Evolutionary conservation across 2,329 filamentous ascomycete genomes (phyloP), one percentile per base, ranked within the genome.

Genomic region (Botrytis squamosa): DNA sequence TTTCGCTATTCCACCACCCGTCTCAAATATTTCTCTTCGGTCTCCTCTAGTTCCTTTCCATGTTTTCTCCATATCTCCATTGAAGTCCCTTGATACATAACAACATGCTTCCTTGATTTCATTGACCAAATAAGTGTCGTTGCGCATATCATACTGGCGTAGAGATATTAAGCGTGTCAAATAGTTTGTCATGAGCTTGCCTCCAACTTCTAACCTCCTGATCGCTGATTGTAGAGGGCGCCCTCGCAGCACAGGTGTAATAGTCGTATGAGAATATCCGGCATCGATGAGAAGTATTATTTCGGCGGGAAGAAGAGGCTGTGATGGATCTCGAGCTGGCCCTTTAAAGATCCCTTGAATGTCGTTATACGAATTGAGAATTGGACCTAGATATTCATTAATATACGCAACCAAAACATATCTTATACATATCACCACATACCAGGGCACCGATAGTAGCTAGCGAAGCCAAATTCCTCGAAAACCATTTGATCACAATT

Each of bases 401-500:
- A 70, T 77, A 60, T 42, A 40, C 29, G 5, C 33, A 62, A n/a
- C 22, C 49, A 70, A n/a, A 64, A 44, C 22, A 70, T 25, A 22
- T 46, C 22, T 68, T 29, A 49, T 44, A 71, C 74, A 29, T 8
- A 57, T 18, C 14, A 18, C 52, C 44, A 78, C 85, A 74, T 81
- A 89, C 93, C 93, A 76, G 93, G 85, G 73, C 89, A 91, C 75
- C 96, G 89, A 77, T 92, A 92, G 83, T 97, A 97, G 77, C 92
- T 92, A 18, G 91, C 89, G 83, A 99, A 99, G 3, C 93, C 93
- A 84, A 96, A 99, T 81, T 98, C 95, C 81, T 99, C 96, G 85
- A 99, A 98, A 1, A 98, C 89, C 80, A 99, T 94, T 84, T 99
- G 95, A 80, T 99, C 96, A 78, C 93, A 94, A 81, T 98, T 96